Evolutionary conservation across 345 rosid genomes (phyloP).

Genomic region (Pistacia vera): DNA sequence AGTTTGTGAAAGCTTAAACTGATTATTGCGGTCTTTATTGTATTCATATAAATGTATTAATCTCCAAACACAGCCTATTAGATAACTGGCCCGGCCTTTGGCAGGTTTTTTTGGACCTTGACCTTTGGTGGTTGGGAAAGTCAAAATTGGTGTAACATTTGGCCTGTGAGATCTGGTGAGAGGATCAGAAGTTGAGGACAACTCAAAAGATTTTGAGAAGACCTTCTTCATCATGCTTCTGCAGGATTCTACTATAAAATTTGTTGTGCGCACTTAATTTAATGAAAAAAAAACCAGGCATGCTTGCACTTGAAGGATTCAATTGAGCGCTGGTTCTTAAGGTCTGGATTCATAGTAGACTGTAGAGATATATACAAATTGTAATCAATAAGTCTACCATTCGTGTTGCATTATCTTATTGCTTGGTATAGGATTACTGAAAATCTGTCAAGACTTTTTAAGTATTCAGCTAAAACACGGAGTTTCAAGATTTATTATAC

Average conservation of each 20-base stretch:
- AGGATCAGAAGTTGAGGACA: background rate
- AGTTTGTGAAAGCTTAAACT: no score
- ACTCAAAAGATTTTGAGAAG: slow-evolving; percentile 2
- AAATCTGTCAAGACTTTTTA: no score
- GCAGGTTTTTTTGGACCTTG: slow-evolving; percentile 8
- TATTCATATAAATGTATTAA: no score
- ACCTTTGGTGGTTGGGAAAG: slow-evolving; percentile 27
- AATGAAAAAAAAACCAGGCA: background rate
- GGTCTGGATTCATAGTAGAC: background rate
- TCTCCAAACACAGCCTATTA: background rate
- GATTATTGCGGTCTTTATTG: no score
- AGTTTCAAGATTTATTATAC: no score
- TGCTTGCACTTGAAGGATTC: background rate
- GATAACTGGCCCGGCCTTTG: background rate
- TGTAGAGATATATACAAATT: no score
- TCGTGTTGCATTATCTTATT: no score
- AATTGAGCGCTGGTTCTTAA: background rate
- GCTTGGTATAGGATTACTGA: no score
- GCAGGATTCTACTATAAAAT: background rate
- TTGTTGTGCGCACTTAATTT: background rate
- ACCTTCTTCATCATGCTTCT: background rate
- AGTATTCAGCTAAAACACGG: no score
- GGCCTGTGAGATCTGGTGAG: background rate
- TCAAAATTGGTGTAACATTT: slow-evolving; percentile 10
- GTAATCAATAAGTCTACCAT: no score